Conservation (phyloP, 2,329 filamentous ascomycete genomes). For the Sclerotinia spermophila region DNA sequence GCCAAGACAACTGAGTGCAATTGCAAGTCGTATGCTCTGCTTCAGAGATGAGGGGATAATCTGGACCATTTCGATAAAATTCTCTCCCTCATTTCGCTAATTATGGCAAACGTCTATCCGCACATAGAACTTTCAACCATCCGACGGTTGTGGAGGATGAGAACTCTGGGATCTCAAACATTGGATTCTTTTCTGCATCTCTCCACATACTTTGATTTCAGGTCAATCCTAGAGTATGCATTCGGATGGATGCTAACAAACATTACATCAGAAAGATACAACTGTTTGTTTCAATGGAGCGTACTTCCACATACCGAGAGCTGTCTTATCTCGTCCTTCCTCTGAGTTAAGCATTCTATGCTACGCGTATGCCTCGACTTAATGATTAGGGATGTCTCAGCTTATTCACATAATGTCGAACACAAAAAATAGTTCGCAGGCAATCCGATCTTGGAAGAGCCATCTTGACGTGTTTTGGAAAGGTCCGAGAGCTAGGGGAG, state of each 20-base stretch:
- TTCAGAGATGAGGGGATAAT: not conserved
- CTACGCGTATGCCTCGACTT: not conserved
- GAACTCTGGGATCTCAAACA: not conserved
- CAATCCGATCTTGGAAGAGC: not conserved
- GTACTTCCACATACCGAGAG: not conserved
- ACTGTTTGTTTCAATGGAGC: too few relatives aligned
- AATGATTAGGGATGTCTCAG: not conserved
- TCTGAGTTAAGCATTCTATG: not conserved
- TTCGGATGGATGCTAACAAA: not conserved
- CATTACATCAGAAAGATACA: not conserved
- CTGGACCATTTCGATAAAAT: not conserved
- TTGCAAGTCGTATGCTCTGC: not conserved
- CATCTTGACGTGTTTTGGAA: not conserved
- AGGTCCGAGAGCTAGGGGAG: not conserved
- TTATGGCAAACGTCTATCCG: not conserved
- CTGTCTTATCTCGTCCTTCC: not conserved
- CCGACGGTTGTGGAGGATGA: not conserved
- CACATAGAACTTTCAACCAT: not conserved
- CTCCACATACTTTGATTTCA: not conserved
- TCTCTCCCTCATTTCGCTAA: not conserved
- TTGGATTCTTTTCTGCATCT: not conserved
- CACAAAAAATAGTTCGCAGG: too few relatives aligned
- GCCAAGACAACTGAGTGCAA: conserved; percentile 5
- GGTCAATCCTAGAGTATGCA: not conserved
- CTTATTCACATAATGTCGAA: not conserved